A percentile compares a stretch with the other conserved stretches of the same genome.
These are phyloP conservation scores for Purpureocillium takamizusanense DNA, from an alignment of 2,329 filamentous ascomycete species.

Conservation along the genomic window DNA sequence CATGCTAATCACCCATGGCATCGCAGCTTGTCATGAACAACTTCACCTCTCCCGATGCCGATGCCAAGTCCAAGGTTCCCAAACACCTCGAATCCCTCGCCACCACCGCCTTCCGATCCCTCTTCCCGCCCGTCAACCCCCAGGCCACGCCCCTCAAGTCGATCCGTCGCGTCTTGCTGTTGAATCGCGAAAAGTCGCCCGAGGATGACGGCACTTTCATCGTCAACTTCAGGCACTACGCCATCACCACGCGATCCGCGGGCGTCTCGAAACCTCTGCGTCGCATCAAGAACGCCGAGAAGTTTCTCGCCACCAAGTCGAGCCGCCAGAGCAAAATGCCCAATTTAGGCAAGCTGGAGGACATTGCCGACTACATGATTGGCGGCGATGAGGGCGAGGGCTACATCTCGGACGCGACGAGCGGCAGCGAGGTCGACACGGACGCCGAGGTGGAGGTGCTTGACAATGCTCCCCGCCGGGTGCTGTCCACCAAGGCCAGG, in stretches of 20 bases:
- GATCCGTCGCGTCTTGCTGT: slow-evolving; percentile 82
- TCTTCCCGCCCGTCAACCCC: slow-evolving; percentile 93
- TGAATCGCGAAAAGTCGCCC: slow-evolving; percentile 66
- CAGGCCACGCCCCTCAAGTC: slow-evolving; percentile 81
- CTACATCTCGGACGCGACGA: slow-evolving; percentile 78
- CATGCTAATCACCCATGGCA: slow-evolving; percentile 14
- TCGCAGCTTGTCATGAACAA: slow-evolving; percentile 91
- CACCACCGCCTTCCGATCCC: slow-evolving; percentile 89
- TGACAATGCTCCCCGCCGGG: slow-evolving; percentile 53
- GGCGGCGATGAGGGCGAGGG: slow-evolving; percentile 66
- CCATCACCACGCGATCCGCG: slow-evolving; percentile 81
- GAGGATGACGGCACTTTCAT: slow-evolving; percentile 64
- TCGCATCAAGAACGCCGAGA: slow-evolving; percentile 77
- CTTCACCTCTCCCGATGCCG: slow-evolving; percentile 59
- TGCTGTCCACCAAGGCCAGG: slow-evolving; percentile 44
- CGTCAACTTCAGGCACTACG: slow-evolving; percentile 85
- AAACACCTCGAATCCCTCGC: slow-evolving; percentile 89
- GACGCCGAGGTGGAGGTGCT: slow-evolving; percentile 90
- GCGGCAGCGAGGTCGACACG: slow-evolving; percentile 86
- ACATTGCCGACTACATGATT: slow-evolving; percentile 91
- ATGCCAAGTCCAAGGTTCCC: slow-evolving; percentile 62
- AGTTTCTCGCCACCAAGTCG: slow-evolving; percentile 53
- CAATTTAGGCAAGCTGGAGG: slow-evolving; percentile 82
- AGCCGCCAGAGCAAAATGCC: slow-evolving; percentile 64
- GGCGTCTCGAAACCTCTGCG: slow-evolving; percentile 79